Evolutionary conservation across 2,329 filamentous ascomycete genomes (phyloP).

Genomic region (Ceratocystis diversiconidia): DNA sequence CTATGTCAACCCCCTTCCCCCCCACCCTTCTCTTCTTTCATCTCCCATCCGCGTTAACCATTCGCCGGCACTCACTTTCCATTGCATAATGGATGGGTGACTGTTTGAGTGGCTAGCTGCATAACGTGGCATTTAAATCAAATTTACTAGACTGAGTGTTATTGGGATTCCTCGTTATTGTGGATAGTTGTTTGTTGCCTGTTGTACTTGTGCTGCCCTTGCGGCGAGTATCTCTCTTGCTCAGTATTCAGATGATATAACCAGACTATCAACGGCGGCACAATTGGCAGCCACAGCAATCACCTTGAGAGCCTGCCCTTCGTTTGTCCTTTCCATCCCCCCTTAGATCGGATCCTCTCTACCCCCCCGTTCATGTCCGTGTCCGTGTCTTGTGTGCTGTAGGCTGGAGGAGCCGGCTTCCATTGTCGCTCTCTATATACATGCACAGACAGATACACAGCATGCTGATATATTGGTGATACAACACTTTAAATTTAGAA

Average conservation of each 20-base stretch:
- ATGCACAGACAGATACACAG: neutral
- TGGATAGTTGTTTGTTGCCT: no score
- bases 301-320: no score
- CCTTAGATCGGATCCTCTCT: no score
- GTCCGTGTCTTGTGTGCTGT: neutral
- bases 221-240: no score
- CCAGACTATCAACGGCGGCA: no score
- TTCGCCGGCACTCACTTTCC: neutral
- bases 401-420: neutral
- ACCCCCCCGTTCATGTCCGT: neutral
- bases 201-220: no score
- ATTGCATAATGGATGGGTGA: neutral
- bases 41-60: neutral
- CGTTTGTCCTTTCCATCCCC: no score
- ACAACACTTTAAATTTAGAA: neutral
- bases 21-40: neutral
- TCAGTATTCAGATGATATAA: no score
- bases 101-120: neutral
- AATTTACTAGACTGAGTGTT: no score
- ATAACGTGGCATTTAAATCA: no score
- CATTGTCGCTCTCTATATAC: neutral
- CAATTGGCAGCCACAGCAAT: no score
- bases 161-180: no score
- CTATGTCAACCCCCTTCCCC: neutral
- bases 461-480: neutral